Evolutionary conservation across 1,284 basidiomycete genomes (phyloP), one percentile per base, ranked within the genome.

Genomic region (Golubevia sp.): DNA sequence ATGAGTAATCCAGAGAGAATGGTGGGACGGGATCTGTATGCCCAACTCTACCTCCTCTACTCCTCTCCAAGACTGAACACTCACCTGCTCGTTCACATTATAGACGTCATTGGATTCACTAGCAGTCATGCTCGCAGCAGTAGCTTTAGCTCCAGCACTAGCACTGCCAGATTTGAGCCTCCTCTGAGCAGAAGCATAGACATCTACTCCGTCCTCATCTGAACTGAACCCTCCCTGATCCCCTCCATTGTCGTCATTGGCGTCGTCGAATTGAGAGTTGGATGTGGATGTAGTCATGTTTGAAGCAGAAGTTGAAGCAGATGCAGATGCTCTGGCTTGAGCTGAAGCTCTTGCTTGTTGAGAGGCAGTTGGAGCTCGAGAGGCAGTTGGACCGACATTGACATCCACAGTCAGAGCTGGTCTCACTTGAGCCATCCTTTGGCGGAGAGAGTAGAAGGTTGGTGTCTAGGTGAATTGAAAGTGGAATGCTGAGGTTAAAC

Each of bases 361-460:
- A 61, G 18, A 68, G 70, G n/a, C 67, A 66, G 30, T 68, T 68
- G 59, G 70, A 58, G 61, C 59, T 62, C 15, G 52, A 59, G 34
- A 64, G 58, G 49, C 51, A 62, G 23, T 61, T 64, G 18, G 65
- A 44, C 62, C 73, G 25, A 73, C 55, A 51, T 64, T 73, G 68
- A 77, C 71, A 62, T 77, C 73, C 59, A 77, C 73, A 34, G 75
- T 75, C 62, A 77, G 66, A 20, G 62, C 56, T 0, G 75, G 75
- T 58, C 73, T 68, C 34, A 68, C 69, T 59, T 73, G 71, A 2
- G 75, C 68, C 75, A 77, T 77, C 50, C n/a, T n/a, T n/a, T n/a
- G n/a, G n/a, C n/a, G n/a, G n/a, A n/a, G n/a, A n/a, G n/a, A n/a
- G n/a, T n/a, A n/a, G n/a, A n/a, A n/a, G n/a, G n/a, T n/a, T n/a